Percentiles rank a stretch among this genome's conserved stretches.
These are phyloP conservation scores for Russula lepida DNA, from an alignment of 768 basidiomycete species.

Conservation along the genomic window DNA sequence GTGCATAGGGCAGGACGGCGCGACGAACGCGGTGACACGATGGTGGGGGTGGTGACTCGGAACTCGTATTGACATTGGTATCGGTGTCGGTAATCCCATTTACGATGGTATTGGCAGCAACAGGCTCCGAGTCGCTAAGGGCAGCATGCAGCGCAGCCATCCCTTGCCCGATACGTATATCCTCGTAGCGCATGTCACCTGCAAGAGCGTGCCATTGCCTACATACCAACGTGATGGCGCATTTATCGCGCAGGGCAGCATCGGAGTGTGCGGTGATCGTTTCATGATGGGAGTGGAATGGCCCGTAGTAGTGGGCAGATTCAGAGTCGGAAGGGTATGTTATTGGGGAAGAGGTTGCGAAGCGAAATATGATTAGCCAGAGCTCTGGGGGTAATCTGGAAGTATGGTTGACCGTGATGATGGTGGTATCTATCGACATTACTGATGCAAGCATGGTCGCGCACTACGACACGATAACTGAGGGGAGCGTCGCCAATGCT, in stretches of 20 bases:
- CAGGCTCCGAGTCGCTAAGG: neutral
- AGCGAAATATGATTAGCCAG: constrained; percentile 18
- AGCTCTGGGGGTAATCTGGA: constrained; percentile 15
- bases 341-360: constrained; percentile 9
- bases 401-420: neutral
- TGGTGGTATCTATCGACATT: no score
- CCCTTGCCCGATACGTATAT: constrained; percentile 15
- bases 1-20: constrained; percentile 14
- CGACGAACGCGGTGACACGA: constrained; percentile 13
- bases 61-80: no score
- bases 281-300: constrained; percentile 6
- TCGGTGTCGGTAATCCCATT: no score
- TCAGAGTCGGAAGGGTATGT: neutral
- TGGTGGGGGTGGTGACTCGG: no score
- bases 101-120: no score
- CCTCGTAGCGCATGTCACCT: constrained; percentile 16
- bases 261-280: neutral
- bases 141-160: constrained; percentile 3
- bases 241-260: constrained; percentile 6
- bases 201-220: constrained; percentile 14
- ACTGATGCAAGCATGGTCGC: no score
- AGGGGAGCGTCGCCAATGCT: no score
- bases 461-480: no score
- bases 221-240: constrained; percentile 14
- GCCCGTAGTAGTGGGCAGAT: neutral